Percentiles rank a stretch among this genome's conserved stretches.
phyloP scores from a whole-genome alignment of 2,329 filamentous ascomycete species.

The Aspergillus pseudoglaucus region DNA sequence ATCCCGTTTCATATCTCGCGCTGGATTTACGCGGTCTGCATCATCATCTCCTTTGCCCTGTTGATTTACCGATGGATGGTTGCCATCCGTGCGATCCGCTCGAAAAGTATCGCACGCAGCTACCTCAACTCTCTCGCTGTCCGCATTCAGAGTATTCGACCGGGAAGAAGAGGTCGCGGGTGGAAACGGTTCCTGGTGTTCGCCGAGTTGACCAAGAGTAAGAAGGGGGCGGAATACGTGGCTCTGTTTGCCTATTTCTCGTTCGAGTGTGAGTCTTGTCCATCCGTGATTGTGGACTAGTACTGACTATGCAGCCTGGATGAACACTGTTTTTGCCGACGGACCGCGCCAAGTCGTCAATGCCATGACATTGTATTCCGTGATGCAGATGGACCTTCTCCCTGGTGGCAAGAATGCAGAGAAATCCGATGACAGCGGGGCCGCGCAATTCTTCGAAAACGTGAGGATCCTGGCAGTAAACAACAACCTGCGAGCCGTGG shows the following conservation, averaged over 20 bases:
- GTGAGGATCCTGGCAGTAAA: conserved; percentile 64
- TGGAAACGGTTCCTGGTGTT: conserved; percentile 92
- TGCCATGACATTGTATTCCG: conserved; percentile 76
- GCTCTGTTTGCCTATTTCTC: conserved; percentile 88
- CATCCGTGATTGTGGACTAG: neutral
- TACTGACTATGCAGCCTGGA: conserved; percentile 58
- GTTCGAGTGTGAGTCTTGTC: conserved; percentile 49
- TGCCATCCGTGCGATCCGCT: conserved; percentile 71
- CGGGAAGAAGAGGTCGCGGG: conserved; percentile 63
- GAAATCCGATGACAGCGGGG: conserved; percentile 47
- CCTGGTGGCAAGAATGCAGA: conserved; percentile 48
- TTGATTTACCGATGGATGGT: conserved; percentile 72
- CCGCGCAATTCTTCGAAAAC: conserved; percentile 77
- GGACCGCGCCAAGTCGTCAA: conserved; percentile 90
- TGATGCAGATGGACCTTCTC: conserved; percentile 70
- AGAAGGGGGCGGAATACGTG: conserved; percentile 83
- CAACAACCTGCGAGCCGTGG: conserved; percentile 71
- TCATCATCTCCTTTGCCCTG: conserved; percentile 82
- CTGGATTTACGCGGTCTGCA: conserved; percentile 92
- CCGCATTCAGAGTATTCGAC: conserved; percentile 73
- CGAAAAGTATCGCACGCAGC: conserved; percentile 81
- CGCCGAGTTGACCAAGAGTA: conserved; percentile 81
- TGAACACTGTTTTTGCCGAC: conserved; percentile 83
- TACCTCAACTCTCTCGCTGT: conserved; percentile 86
- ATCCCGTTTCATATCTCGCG: conserved; percentile 74